A percentile compares a stretch with the other conserved stretches of the same genome.
phyloP scores from a whole-genome alignment of 2,329 filamentous ascomycete genomes.

The Arthrobotrys entomopaga region DNA sequence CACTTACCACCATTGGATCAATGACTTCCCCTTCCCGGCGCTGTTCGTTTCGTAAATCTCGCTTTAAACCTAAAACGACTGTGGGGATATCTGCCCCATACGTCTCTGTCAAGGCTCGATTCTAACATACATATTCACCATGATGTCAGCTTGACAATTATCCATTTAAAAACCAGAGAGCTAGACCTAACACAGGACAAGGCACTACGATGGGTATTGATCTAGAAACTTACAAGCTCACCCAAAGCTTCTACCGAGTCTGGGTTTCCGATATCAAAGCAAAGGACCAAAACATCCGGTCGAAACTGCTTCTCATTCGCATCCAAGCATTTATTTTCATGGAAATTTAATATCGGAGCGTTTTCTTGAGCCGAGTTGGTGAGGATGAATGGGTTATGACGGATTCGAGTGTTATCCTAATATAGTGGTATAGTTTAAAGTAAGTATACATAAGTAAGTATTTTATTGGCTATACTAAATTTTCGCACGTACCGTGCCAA shows the following conservation, averaged over 20 bases:
- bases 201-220: not conserved
- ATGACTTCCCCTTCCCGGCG: constrained; percentile 24
- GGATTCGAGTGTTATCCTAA: constrained; percentile 17
- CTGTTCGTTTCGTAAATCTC: constrained; percentile 25
- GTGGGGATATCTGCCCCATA: constrained; percentile 24
- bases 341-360: constrained; percentile 29
- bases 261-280: constrained; percentile 35
- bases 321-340: constrained; percentile 34
- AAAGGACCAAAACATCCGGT: constrained; percentile 37
- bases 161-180: not conserved
- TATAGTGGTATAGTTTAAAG: not conserved
- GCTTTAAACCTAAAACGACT: constrained; percentile 30
- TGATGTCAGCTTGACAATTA: not conserved
- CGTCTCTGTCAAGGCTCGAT: constrained; percentile 10
- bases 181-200: not conserved
- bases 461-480: too few relatives aligned
- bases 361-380: constrained; percentile 40
- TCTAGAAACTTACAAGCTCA: constrained; percentile 9
- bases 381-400: constrained; percentile 27
- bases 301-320: constrained; percentile 18
- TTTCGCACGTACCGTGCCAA: constrained; percentile 32
- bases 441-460: too few relatives aligned
- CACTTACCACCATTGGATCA: constrained; percentile 31
- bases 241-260: constrained; percentile 15
- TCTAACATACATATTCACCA: constrained; percentile 8